These are phyloP conservation scores for Penicillium argentinense DNA, from an alignment of 495 filamentous ascomycete genomes.

Conservation along the genomic window DNA sequence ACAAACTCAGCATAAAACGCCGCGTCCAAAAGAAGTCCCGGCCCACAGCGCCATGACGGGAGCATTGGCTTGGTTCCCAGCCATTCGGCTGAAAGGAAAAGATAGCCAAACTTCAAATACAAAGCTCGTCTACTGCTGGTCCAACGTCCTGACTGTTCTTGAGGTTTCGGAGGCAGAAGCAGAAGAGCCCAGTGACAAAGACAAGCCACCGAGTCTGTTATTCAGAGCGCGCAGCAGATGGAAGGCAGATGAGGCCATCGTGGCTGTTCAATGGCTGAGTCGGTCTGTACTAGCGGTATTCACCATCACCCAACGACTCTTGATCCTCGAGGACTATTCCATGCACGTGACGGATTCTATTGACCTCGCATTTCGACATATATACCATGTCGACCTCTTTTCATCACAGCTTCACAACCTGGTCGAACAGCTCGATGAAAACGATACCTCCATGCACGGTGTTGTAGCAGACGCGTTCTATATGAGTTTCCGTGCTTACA, in stretches of 20 bases:
- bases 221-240: constrained; percentile 87
- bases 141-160: constrained; percentile 87
- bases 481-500: constrained; percentile 95
- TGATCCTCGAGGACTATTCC: constrained; percentile 86
- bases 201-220: constrained; percentile 70
- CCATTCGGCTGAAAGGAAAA: constrained; percentile 82
- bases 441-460: constrained; percentile 87
- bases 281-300: constrained; percentile 88
- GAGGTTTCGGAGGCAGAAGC: constrained; percentile 74
- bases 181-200: constrained; percentile 60
- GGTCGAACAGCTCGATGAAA: constrained; percentile 85
- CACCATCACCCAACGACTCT: constrained; percentile 87
- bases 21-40: constrained; percentile 84
- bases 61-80: constrained; percentile 95
- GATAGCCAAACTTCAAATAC: constrained; percentile 50
- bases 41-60: constrained; percentile 89
- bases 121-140: constrained; percentile 98
- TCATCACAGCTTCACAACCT: constrained; percentile 77
- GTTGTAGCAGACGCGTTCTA: constrained; percentile 97
- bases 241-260: constrained; percentile 93
- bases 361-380: constrained; percentile 86
- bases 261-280: constrained; percentile 95
- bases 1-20: constrained; percentile 91
- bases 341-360: constrained; percentile 92
- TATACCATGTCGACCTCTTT: constrained; percentile 88